These are phyloP conservation scores for Globisporangium nagaii DNA, from an alignment of 352 stramenopile species.

Conservation along the genomic window DNA sequence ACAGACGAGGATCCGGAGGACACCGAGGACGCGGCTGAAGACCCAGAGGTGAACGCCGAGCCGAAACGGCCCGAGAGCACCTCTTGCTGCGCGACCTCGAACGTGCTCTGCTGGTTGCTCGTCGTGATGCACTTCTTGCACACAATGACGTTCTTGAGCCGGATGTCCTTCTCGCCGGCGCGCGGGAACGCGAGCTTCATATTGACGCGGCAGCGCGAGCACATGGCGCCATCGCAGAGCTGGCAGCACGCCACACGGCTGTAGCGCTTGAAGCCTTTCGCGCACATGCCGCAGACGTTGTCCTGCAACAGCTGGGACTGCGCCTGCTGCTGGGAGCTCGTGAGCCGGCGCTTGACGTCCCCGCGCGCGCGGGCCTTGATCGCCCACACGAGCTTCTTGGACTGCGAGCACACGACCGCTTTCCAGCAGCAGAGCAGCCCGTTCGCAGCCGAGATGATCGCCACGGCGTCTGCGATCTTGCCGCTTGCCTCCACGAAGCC, in stretches of 20 bases:
- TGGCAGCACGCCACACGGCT: slow-evolving; percentile 20
- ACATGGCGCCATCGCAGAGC: slow-evolving; percentile 24
- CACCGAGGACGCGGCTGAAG: neutral
- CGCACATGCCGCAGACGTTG: slow-evolving; percentile 16
- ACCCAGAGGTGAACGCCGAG: neutral
- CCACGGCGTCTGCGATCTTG: slow-evolving; percentile 1
- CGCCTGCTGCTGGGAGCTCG: neutral
- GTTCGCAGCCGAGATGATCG: slow-evolving; percentile 10
- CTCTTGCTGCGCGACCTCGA: slow-evolving; percentile 8
- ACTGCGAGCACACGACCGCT: slow-evolving; percentile 12
- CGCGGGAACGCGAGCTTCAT: slow-evolving; percentile 40
- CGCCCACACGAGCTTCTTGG: slow-evolving; percentile 16
- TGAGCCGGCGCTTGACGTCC: neutral
- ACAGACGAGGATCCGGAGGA: neutral
- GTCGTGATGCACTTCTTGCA: slow-evolving; percentile 6
- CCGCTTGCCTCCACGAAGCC: slow-evolving; percentile 10
- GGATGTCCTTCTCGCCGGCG: slow-evolving; percentile 41
- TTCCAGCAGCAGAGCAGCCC: slow-evolving; percentile 14
- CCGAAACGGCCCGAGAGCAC: slow-evolving; percentile 20
- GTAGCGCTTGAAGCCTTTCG: slow-evolving; percentile 14
- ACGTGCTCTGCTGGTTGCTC: slow-evolving; percentile 4
- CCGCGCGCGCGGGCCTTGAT: neutral
- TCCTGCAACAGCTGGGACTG: neutral
- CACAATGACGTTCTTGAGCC: slow-evolving; percentile 5
- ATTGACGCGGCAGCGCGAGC: slow-evolving; percentile 32